Conservation (phyloP, 1,284 basidiomycete species). For the Agroathelia rolfsii region DNA sequence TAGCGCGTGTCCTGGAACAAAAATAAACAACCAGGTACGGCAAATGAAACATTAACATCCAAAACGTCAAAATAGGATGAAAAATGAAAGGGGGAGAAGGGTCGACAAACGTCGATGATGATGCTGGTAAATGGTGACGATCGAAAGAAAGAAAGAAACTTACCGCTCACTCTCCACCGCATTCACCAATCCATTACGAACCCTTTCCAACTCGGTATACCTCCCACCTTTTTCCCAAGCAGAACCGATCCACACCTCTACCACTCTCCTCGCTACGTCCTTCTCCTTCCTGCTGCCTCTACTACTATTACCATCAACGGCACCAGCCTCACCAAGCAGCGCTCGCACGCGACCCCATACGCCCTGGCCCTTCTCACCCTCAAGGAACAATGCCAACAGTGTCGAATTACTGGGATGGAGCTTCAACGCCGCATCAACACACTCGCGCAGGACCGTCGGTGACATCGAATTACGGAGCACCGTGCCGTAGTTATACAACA, state of each 20-base stretch:
- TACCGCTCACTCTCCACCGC: slow-evolving; percentile 61
- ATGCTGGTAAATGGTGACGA: no score
- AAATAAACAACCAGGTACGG: slow-evolving; percentile 9
- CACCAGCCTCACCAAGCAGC: no score
- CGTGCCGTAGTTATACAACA: slow-evolving; percentile 54
- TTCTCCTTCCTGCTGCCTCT: slow-evolving; percentile 36
- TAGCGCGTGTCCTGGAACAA: slow-evolving; percentile 50
- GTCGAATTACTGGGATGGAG: slow-evolving; percentile 65
- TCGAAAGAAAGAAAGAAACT: slow-evolving; percentile 14
- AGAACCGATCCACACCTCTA: slow-evolving; percentile 69
- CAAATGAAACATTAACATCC: slow-evolving; percentile 6
- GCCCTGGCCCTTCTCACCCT: slow-evolving; percentile 66
- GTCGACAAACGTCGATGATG: no score
- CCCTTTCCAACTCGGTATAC: slow-evolving; percentile 60
- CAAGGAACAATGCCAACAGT: slow-evolving; percentile 68
- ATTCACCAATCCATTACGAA: slow-evolving; percentile 48
- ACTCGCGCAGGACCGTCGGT: slow-evolving; percentile 49
- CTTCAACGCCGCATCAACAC: slow-evolving; percentile 45
- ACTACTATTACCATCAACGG: no score
- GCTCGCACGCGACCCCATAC: slow-evolving; percentile 60
- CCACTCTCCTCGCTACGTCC: slow-evolving; percentile 44
- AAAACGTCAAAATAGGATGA: slow-evolving; percentile 5
- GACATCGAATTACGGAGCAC: slow-evolving; percentile 48
- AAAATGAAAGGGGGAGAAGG: no score
- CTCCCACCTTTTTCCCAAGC: slow-evolving; percentile 69